Evolutionary conservation across 2,329 filamentous ascomycete species (phyloP).

Genomic region (Cryphonectria naterciae): DNA sequence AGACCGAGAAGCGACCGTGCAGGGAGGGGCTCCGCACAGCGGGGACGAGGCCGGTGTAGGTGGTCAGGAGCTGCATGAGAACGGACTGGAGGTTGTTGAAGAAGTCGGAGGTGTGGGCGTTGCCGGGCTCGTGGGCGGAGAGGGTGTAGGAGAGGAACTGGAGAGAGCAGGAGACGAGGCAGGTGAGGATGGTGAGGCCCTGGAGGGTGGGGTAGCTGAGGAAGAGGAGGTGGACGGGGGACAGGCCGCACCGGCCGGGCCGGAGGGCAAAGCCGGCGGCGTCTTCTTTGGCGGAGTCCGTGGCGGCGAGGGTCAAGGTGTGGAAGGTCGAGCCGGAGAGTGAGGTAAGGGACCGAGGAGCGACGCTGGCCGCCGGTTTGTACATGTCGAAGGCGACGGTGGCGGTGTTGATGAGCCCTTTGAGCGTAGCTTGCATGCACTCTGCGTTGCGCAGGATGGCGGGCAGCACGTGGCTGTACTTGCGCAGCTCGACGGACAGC

Average conservation of each 20-base stretch:
- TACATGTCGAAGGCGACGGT: constrained; percentile 8
- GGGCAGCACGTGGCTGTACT: constrained; percentile 15
- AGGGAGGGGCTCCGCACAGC: constrained; percentile 6
- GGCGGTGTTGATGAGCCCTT: constrained; percentile 9
- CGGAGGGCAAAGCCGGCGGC: not conserved
- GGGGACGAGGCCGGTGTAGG: constrained; percentile 15
- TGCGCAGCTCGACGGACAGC: constrained; percentile 6
- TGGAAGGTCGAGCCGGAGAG: constrained; percentile 6
- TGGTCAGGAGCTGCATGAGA: constrained; percentile 22
- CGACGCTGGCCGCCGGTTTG: not conserved
- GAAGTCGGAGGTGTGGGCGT: constrained; percentile 11
- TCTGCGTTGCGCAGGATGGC: constrained; percentile 10
- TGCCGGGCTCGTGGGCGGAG: constrained; percentile 1
- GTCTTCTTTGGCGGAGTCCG: not conserved
- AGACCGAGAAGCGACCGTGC: not conserved
- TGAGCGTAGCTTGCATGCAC: constrained; percentile 17
- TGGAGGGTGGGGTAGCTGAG: constrained; percentile 20
- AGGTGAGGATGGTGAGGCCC: constrained; percentile 18
- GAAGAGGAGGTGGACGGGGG: not conserved
- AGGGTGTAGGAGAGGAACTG: constrained; percentile 18
- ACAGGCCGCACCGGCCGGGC: not conserved
- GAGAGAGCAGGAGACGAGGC: constrained; percentile 12
- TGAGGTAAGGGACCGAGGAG: not conserved
- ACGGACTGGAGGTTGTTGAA: constrained; percentile 16
- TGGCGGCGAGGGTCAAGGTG: not conserved